phyloP scores from a whole-genome alignment of 1,139 yeast species.

The Trichomonascaceae sp. region DNA sequence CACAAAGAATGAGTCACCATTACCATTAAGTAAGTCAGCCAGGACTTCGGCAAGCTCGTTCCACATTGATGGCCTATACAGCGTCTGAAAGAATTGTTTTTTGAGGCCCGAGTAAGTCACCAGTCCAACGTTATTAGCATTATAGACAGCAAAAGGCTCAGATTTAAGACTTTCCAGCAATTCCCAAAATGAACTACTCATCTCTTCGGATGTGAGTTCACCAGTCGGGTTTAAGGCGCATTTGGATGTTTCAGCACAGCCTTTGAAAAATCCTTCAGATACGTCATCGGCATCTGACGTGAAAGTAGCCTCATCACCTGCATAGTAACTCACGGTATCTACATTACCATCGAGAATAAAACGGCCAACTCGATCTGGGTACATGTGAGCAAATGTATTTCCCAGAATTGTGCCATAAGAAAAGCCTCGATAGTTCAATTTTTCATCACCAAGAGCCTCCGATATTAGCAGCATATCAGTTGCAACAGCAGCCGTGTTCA shows the following conservation, averaged over 20 bases:
- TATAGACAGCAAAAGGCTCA: constrained; percentile 11
- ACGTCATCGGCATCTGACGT: constrained; percentile 14
- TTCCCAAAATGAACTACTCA: constrained; percentile 6
- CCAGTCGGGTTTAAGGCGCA: constrained; percentile 13
- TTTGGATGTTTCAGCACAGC: constrained; percentile 12
- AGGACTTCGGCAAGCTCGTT: constrained; percentile 10
- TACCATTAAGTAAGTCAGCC: constrained; percentile 10
- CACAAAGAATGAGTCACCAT: constrained; percentile 7
- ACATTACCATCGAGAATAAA: constrained; percentile 18
- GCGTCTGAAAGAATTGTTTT: constrained; percentile 3
- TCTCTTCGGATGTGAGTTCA: constrained; percentile 6
- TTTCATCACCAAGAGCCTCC: constrained; percentile 16
- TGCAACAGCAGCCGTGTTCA: constrained; percentile 18
- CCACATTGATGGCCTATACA: constrained; percentile 13
- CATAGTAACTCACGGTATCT: constrained; percentile 16
- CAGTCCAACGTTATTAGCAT: constrained; percentile 9
- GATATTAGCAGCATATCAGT: constrained; percentile 18
- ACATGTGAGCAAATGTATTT: constrained; percentile 18
- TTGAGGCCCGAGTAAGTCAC: constrained; percentile 12
- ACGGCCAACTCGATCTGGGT: constrained; percentile 15
- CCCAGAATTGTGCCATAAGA: constrained; percentile 18
- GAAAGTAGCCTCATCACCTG: constrained; percentile 12
- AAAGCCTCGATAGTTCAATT: constrained; percentile 18
- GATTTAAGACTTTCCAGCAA: constrained; percentile 6
- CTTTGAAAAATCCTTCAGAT: constrained; percentile 8